Evolutionary conservation across 768 basidiomycete species (phyloP).

Genomic region (Leucocoprinus birnbaumii): DNA sequence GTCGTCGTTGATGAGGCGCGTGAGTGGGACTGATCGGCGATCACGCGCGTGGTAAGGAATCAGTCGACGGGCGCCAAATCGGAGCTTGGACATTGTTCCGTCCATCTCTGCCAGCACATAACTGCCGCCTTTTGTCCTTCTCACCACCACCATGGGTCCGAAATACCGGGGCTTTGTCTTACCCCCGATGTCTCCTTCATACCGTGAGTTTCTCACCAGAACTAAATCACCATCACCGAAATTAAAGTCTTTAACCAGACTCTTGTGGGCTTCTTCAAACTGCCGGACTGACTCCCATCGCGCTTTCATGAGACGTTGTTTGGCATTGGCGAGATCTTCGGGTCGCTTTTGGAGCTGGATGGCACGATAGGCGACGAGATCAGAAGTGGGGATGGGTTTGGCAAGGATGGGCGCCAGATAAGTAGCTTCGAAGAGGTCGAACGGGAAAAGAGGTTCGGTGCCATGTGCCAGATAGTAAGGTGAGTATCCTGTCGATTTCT

Average conservation of each 20-base stretch:
- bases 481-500: slow-evolving; percentile 28
- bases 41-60: slow-evolving; percentile 18
- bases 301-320: slow-evolving; percentile 16
- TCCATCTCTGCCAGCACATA: slow-evolving; percentile 24
- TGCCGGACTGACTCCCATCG: slow-evolving; percentile 14
- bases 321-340: slow-evolving; percentile 19
- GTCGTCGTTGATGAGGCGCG: not conserved
- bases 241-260: slow-evolving; percentile 16
- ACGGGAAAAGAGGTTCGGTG: slow-evolving; percentile 29
- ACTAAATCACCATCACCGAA: slow-evolving; percentile 25
- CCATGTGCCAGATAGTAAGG: slow-evolving; percentile 32
- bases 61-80: slow-evolving; percentile 17
- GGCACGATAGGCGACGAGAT: slow-evolving; percentile 20
- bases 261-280: slow-evolving; percentile 19
- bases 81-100: slow-evolving; percentile 17
- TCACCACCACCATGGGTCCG: slow-evolving; percentile 29
- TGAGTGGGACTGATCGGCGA: not conserved
- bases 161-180: slow-evolving; percentile 29
- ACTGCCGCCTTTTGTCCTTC: slow-evolving; percentile 20
- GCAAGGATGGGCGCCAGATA: slow-evolving; percentile 9
- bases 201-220: slow-evolving; percentile 26
- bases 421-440: slow-evolving; percentile 22
- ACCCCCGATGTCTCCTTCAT: slow-evolving; percentile 21
- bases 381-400: slow-evolving; percentile 11
- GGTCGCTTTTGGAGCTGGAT: slow-evolving; percentile 22